Evolutionary conservation across 352 stramenopile genomes (phyloP).

Genomic region (Globisporangium nunn): DNA sequence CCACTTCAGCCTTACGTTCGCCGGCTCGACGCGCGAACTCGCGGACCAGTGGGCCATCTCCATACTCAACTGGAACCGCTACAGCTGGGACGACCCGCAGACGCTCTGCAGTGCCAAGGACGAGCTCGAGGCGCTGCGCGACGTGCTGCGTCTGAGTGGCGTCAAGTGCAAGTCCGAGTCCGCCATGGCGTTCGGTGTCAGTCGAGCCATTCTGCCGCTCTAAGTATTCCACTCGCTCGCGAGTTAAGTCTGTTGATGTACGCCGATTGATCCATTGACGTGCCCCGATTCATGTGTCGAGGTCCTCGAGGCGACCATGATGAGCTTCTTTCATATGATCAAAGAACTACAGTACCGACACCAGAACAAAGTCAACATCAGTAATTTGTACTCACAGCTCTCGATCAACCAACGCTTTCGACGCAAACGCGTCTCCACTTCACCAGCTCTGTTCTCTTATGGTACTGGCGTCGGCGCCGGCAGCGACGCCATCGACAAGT

Average conservation of each 20-base stretch:
- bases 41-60: slow-evolving; percentile 66
- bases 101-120: slow-evolving; percentile 75
- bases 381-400: too few species aligned
- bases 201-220: slow-evolving; percentile 46
- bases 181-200: slow-evolving; percentile 38
- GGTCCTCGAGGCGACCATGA: neutral
- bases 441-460: neutral
- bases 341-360: too few species aligned
- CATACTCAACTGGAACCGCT: slow-evolving; percentile 82
- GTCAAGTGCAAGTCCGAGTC: slow-evolving; percentile 23
- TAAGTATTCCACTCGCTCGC: slow-evolving; percentile 11
- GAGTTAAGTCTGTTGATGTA: neutral
- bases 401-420: neutral
- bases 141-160: slow-evolving; percentile 24
- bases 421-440: neutral
- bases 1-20: slow-evolving; percentile 28
- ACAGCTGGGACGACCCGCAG: slow-evolving; percentile 77
- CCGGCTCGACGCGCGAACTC: slow-evolving; percentile 46
- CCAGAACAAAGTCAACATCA: neutral
- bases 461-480: slow-evolving; percentile 5
- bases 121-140: slow-evolving; percentile 40
- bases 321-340: too few species aligned
- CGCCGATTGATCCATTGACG: neutral
- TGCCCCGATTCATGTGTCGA: too few species aligned
- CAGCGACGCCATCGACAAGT: slow-evolving; percentile 11